Percentiles rank a stretch among this genome's conserved stretches.
phyloP scores from a whole-genome alignment of 139 green algal species.

The Limnomonas spitsbergensis region DNA sequence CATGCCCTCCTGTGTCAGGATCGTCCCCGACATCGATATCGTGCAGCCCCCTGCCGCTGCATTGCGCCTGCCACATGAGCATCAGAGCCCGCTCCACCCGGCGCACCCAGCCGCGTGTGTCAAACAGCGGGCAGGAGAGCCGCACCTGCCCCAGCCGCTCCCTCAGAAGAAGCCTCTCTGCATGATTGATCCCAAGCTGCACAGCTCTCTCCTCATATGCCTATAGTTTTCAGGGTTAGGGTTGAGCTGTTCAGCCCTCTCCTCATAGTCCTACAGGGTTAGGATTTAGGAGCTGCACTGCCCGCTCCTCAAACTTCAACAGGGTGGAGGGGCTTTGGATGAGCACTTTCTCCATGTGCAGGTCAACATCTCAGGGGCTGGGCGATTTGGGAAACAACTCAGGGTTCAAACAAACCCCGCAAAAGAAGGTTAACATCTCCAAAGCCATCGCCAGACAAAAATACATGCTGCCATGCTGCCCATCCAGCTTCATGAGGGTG shows the following conservation, averaged over 20 bases:
- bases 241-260: too few relatives aligned
- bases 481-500: not conserved
- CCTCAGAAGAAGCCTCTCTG: not conserved
- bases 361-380: too few relatives aligned
- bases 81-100: not conserved
- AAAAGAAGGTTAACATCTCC: too few relatives aligned
- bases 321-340: too few relatives aligned
- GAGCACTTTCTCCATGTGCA: too few relatives aligned
- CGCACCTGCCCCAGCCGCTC: not conserved
- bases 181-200: not conserved
- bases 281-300: not conserved
- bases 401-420: too few relatives aligned
- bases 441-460: too few relatives aligned
- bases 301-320: not conserved
- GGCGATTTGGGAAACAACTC: too few relatives aligned
- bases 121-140: not conserved
- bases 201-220: conserved; percentile 9
- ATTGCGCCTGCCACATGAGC: not conserved
- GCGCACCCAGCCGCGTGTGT: not conserved
- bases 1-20: not conserved
- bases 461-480: too few relatives aligned
- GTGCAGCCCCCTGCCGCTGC: not conserved
- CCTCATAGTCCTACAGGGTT: too few relatives aligned
- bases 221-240: not conserved
- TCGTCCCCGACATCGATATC: conserved; percentile 4